Evolutionary conservation across 306 rosid genomes (phyloP), one percentile per base, ranked within the genome.

Genomic region (Cucurbita moschata): DNA sequence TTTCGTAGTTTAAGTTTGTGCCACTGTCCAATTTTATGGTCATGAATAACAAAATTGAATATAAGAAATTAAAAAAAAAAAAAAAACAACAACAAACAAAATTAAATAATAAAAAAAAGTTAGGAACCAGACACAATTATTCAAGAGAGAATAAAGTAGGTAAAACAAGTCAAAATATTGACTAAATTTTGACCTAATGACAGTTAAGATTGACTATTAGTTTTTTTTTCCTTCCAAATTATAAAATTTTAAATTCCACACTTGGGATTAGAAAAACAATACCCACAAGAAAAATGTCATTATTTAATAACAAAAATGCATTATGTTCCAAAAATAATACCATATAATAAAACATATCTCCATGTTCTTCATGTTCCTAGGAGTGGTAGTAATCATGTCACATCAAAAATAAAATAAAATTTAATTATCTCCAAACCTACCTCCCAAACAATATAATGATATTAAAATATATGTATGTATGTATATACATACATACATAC

Each of bases 301-400:
- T 65, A 23, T 67, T 67, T 44, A 67, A 46, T 66, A 21, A 44
- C 18, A 66, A 11, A 12, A 66, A 68, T 68, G 13, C 58, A 68
- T 68, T 26, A 49, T 69, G 44, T 49, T 12, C 13, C 21, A 69
- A 7, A 44, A 69, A 69, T 4, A 49, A 69, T 21, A 81, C 43
- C 44, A 75, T 62, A 38, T 64, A 35, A 37, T 52, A 40, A 19
- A 30, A 26, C 67, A 57, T 44, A 55, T 63, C 76, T 79, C 50
- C 11, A 53, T 72, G 75, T 85, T 75, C 75, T 80, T 83, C 75
- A 75, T 71, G 65, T 82, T 67, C 68, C 79, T 58, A 37, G 81
- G 51, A 79, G 83, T 83, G 92, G 77, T 64, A 77, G 87, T 82
- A 85, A 88, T 88, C 83, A 85, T 85, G 7, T 63, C 82, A 53